Evolutionary conservation across 768 basidiomycete species (phyloP), one percentile per base, ranked within the genome.

Genomic region (Tricholomella constricta): DNA sequence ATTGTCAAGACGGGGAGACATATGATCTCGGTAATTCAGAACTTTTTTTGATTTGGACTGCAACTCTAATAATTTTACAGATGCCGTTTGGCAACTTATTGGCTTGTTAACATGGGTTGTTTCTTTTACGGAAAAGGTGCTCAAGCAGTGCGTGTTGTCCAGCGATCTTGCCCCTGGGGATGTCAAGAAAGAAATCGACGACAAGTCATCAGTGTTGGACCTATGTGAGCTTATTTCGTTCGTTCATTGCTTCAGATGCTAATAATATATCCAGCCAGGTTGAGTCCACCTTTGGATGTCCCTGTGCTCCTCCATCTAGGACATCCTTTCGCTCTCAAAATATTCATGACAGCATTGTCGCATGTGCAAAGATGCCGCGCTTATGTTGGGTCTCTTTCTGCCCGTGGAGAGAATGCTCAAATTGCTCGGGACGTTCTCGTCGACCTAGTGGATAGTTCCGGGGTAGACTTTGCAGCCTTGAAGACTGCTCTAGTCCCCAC

Each of bases 21-120:
- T 87, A 87, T 60, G 86, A 89, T 60, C 71, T 88, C 3, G 81
- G 89, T 89, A 60, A 37, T 31, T 23, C 11, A 25, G 1, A 14
- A 19, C 3, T 29, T 15, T 2, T 22, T n/a, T 20, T 3, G 14
- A 17, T 15, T 11, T 40, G 17, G 6, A 8, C 35, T 29, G 3
- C 40, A 34, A 35, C 22, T 25, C 41, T 51, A 55, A 62, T 42
- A 4, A 29, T 15, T 37, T 53, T 45, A 25, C 48, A 92, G 89
- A 83, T 48, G 81, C 85, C 31, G 77, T 83, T 23, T 91, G 90
- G 90, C 84, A 87, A 56, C 74, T 91, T 12, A 79, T 84, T 41
- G 80, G 78, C 8, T 61, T 90, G 41, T 81, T 78, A 1, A 71
- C 69, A 7, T 92, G 88, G 88, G 64, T 81, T 38, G 70, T 89